Conservation (phyloP, 2,329 filamentous ascomycete genomes). For the Diplodia mutila region DNA sequence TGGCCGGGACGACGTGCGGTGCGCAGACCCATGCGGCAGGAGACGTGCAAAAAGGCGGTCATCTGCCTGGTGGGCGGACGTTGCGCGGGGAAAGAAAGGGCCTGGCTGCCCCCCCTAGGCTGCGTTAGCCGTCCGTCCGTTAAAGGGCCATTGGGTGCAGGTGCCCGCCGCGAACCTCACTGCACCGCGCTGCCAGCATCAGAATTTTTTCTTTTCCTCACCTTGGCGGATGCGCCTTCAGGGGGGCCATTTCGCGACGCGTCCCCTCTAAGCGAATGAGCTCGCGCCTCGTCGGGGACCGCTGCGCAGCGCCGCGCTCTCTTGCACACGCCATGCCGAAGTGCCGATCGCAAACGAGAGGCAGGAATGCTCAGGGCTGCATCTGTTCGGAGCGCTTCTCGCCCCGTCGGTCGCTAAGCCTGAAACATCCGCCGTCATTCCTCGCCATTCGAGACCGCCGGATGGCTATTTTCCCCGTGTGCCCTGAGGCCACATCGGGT, state of each 20-base stretch:
- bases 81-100: constrained; percentile 2
- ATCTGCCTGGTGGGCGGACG: not conserved
- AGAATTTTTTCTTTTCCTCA: not conserved
- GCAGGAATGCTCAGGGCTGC: not conserved
- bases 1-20: not conserved
- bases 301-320: not conserved
- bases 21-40: not conserved
- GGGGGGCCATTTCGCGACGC: constrained; percentile 13
- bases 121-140: not conserved
- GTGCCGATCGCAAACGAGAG: constrained; percentile 4
- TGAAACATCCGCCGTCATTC: constrained; percentile 7
- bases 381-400: not conserved
- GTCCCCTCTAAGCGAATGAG: constrained; percentile 16
- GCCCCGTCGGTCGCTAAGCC: constrained; percentile 1
- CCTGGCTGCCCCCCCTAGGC: not conserved
- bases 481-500: not conserved
- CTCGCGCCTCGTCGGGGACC: not conserved
- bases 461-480: no score
- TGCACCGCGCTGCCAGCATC: not conserved
- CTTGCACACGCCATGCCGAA: constrained; percentile 7
- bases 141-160: not conserved
- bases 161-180: not conserved
- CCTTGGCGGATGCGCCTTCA: not conserved
- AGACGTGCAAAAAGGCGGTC: constrained; percentile 17
- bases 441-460: constrained; percentile 3